A percentile compares a stretch with the other conserved stretches of the same genome.
Evolutionary conservation across 257 asterid species (phyloP).

Genomic region (Craterostigma plantagineum): DNA sequence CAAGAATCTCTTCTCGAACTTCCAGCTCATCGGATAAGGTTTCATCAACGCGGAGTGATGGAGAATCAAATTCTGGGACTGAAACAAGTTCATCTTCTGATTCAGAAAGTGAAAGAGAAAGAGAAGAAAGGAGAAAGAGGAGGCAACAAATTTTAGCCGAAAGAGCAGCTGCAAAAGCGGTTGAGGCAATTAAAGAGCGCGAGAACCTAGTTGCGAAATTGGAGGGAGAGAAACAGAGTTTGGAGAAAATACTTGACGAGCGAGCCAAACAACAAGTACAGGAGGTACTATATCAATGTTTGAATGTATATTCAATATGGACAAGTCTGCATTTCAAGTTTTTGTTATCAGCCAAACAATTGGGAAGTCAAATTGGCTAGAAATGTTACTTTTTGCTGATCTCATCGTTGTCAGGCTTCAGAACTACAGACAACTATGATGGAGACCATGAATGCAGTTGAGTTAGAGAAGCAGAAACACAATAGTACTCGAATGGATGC

Average conservation of each 20-base stretch:
- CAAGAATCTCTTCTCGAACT: conserved; percentile 17
- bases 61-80: conserved; percentile 62
- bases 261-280: conserved; percentile 75
- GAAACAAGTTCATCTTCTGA: conserved; percentile 59
- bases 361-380: too few species aligned
- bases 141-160: conserved; percentile 78
- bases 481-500: conserved; percentile 89
- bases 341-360: not conserved
- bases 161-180: conserved; percentile 82
- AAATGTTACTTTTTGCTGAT: not conserved
- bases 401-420: conserved; percentile 50
- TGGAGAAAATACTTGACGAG: conserved; percentile 90
- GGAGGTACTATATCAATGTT: conserved; percentile 36
- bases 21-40: conserved; percentile 29
- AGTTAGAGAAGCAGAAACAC: conserved; percentile 84
- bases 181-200: conserved; percentile 73
- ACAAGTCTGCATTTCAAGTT: not conserved
- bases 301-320: not conserved
- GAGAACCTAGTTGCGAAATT: conserved; percentile 75
- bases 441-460: conserved; percentile 96
- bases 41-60: conserved; percentile 40
- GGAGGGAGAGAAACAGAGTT: conserved; percentile 94
- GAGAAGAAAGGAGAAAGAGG: conserved; percentile 76
- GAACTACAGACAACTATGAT: conserved; percentile 78
- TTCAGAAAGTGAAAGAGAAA: conserved; percentile 78